Conservation (phyloP, 768 basidiomycete species). For the Galerina marginata region DNA sequence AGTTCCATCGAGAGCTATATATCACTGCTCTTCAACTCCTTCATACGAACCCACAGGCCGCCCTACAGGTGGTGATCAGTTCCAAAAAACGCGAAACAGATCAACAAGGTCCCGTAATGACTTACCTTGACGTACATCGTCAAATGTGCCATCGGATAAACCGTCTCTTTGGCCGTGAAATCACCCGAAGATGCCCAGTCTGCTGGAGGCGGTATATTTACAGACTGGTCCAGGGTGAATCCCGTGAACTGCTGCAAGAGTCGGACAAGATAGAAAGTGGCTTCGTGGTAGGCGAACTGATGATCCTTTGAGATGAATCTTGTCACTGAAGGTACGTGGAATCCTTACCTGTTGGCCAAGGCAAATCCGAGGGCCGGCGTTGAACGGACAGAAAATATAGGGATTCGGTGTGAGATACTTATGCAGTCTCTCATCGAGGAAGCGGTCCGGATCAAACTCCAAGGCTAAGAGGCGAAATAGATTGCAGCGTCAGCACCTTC, state of each 20-base stretch:
- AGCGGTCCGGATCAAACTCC: conserved; percentile 60
- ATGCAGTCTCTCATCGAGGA: conserved; percentile 53
- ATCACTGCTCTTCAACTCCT: conserved; percentile 15
- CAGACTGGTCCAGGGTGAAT: conserved; percentile 47
- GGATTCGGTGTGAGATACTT: conserved; percentile 53
- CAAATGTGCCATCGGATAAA: conserved; percentile 41
- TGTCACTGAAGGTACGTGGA: background rate
- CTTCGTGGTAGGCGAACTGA: conserved; percentile 58
- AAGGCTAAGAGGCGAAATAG: conserved; percentile 34
- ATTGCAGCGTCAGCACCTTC: too few species aligned
- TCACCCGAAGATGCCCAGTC: conserved; percentile 43
- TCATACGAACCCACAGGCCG: conserved; percentile 36
- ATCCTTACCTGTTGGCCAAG: conserved; percentile 44
- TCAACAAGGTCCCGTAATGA: conserved; percentile 5
- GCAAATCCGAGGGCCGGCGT: conserved; percentile 43
- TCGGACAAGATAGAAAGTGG: conserved; percentile 58
- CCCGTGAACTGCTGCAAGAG: conserved; percentile 54
- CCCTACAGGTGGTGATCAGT: conserved; percentile 17
- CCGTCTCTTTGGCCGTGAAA: conserved; percentile 45
- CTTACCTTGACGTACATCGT: conserved; percentile 44
- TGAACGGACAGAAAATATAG: conserved; percentile 46
- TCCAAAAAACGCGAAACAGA: conserved; percentile 5
- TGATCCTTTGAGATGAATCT: background rate
- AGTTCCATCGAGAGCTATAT: too few species aligned
- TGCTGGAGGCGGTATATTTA: conserved; percentile 44